A percentile compares a stretch with the other conserved stretches of the same genome.
phyloP scores from a whole-genome alignment of 108 stramenopile genomes.

The Cyclotella cryptica region DNA sequence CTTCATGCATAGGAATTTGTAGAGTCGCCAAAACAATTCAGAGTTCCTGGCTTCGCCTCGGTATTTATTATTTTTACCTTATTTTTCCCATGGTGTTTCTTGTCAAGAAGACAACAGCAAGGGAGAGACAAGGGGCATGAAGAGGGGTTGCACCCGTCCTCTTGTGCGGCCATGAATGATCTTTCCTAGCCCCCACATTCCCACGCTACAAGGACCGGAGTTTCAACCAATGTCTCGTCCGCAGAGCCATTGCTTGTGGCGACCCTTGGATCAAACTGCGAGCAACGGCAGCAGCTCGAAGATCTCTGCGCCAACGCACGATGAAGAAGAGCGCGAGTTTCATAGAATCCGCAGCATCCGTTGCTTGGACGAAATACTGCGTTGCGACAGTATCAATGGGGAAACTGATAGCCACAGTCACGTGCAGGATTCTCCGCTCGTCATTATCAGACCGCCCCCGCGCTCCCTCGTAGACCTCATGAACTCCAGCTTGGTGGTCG shows the following conservation, averaged over 20 bases:
- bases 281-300: not conserved
- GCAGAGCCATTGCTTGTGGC: constrained; percentile 1
- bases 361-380: not conserved
- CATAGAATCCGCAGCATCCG: not conserved
- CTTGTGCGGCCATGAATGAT: too few species aligned
- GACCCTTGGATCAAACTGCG: not conserved
- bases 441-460: constrained; percentile 6
- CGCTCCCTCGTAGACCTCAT: constrained; percentile 28
- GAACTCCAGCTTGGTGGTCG: constrained; percentile 57
- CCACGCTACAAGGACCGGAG: not conserved
- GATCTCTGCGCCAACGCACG: not conserved
- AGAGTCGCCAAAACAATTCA: too few species aligned
- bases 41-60: too few species aligned
- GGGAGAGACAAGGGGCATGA: too few species aligned
- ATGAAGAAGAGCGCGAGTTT: constrained; percentile 6
- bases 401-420: not conserved
- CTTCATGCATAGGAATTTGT: too few species aligned
- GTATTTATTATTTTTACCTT: too few species aligned
- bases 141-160: too few species aligned
- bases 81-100: too few species aligned
- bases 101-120: too few species aligned
- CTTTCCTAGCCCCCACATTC: too few species aligned
- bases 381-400: not conserved
- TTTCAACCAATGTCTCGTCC: not conserved
- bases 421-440: not conserved